Conservation (phyloP, 2,329 filamentous ascomycete genomes). For the Penicillium sp. region DNA sequence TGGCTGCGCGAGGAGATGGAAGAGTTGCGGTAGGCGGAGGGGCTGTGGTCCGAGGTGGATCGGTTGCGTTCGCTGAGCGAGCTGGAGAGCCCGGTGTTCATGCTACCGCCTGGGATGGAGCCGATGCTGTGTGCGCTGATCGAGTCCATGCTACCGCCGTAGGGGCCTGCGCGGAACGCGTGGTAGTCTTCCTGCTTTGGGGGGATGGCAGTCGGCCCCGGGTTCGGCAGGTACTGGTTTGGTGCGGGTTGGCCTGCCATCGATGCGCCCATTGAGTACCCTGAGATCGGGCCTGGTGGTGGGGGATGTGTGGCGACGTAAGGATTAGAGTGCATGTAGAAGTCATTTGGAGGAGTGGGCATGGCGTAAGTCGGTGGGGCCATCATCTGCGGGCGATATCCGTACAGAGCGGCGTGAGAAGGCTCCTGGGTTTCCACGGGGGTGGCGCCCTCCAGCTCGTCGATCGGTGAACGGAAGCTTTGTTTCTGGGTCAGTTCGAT, state of each 20-base stretch:
- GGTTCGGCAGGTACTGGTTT: slow-evolving; percentile 40
- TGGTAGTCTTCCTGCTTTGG: slow-evolving; percentile 42
- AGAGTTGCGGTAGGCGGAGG: slow-evolving; percentile 41
- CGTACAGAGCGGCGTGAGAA: slow-evolving; percentile 39
- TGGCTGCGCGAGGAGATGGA: slow-evolving; percentile 42
- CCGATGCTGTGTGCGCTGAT: slow-evolving; percentile 33
- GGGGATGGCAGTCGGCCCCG: slow-evolving; percentile 30
- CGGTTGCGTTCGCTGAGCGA: slow-evolving; percentile 39
- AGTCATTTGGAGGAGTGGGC: slow-evolving; percentile 35
- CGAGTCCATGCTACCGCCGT: slow-evolving; percentile 37
- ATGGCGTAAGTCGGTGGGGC: slow-evolving; percentile 37
- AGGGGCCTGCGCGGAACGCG: slow-evolving; percentile 35
- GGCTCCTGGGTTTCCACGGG: slow-evolving; percentile 42
- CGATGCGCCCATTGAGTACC: slow-evolving; percentile 36
- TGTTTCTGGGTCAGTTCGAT: slow-evolving; percentile 59
- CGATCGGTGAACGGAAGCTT: slow-evolving; percentile 66
- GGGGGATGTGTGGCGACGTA: slow-evolving; percentile 38
- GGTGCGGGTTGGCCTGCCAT: slow-evolving; percentile 36
- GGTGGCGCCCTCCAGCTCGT: slow-evolving; percentile 54
- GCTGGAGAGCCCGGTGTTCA: slow-evolving; percentile 34
- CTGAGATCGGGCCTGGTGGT: slow-evolving; percentile 33
- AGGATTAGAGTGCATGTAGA: slow-evolving; percentile 37
- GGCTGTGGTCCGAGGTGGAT: slow-evolving; percentile 38
- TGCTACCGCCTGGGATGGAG: slow-evolving; percentile 32
- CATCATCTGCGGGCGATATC: slow-evolving; percentile 42